phyloP scores from a whole-genome alignment of 768 basidiomycete species.

The Mycena vitilis region DNA sequence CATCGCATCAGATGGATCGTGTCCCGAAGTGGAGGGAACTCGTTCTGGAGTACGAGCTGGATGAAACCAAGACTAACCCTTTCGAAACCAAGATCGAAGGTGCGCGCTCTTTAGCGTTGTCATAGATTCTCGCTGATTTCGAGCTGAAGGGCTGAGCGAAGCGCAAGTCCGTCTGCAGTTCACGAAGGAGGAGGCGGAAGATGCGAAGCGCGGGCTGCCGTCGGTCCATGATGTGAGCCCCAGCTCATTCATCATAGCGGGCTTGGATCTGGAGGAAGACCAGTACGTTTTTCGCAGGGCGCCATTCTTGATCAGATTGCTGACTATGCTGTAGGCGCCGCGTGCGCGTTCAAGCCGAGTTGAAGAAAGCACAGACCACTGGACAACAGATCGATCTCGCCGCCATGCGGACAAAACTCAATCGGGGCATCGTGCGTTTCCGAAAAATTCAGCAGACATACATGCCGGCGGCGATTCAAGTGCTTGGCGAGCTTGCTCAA shows the following conservation, averaged over 20 bases:
- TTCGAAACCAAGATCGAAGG: background rate
- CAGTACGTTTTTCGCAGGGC: background rate
- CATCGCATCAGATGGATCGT: too few relatives aligned
- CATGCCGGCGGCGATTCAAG: background rate
- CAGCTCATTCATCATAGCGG: background rate
- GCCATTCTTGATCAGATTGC: too few relatives aligned
- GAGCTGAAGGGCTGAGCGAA: constrained; percentile 4
- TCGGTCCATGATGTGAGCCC: constrained; percentile 5
- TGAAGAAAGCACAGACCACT: constrained; percentile 1
- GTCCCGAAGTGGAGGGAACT: too few relatives aligned
- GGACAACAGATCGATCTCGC: background rate
- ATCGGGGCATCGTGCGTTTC: background rate
- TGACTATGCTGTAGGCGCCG: background rate
- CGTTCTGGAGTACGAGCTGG: too few relatives aligned
- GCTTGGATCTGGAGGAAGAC: constrained; percentile 8
- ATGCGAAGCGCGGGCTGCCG: background rate
- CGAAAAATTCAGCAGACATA: background rate
- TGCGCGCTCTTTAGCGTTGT: background rate
- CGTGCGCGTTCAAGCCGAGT: constrained; percentile 35
- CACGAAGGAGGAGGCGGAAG: constrained; percentile 3
- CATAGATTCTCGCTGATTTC: too few relatives aligned
- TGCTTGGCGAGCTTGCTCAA: too few relatives aligned
- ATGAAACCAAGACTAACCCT: background rate
- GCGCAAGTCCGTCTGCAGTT: background rate
- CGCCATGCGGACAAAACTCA: background rate